Evolutionary conservation across 495 filamentous ascomycete species (phyloP).

Genomic region (Trypethelium eluteriae): DNA sequence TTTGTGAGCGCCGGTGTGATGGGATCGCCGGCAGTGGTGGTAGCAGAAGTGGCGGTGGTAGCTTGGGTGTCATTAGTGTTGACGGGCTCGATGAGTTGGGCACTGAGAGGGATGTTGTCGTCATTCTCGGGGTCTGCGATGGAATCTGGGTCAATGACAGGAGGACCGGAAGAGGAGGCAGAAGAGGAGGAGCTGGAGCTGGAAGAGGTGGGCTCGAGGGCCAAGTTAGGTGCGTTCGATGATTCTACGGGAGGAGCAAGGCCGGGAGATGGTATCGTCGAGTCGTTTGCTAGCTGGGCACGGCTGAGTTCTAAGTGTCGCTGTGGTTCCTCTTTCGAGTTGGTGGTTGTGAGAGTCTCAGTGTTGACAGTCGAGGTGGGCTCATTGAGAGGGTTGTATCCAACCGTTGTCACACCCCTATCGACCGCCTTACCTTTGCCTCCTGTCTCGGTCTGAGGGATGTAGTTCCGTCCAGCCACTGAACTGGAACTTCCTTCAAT

Average conservation of each 20-base stretch:
- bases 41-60: not conserved
- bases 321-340: constrained; percentile 29
- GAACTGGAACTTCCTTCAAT: constrained; percentile 16
- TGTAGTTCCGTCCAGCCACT: constrained; percentile 18
- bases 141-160: constrained; percentile 36
- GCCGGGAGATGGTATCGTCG: constrained; percentile 27
- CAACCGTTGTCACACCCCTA: constrained; percentile 37
- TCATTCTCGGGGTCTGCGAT: constrained; percentile 40
- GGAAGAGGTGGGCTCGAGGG: constrained; percentile 44
- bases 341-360: constrained; percentile 17
- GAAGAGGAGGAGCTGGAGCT: constrained; percentile 58
- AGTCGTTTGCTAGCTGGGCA: constrained; percentile 31
- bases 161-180: constrained; percentile 57
- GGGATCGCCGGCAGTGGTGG: not conserved
- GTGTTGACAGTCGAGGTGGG: constrained; percentile 31
- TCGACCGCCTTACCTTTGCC: constrained; percentile 82
- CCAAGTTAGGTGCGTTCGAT: constrained; percentile 60
- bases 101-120: constrained; percentile 39
- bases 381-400: constrained; percentile 32
- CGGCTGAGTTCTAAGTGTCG: constrained; percentile 31
- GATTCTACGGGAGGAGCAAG: constrained; percentile 40
- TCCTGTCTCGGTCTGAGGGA: constrained; percentile 24
- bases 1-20: not conserved
- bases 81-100: constrained; percentile 27
- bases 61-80: constrained; percentile 14